Conservation (phyloP, 768 basidiomycete genomes). For the Piloderma croceum region DNA sequence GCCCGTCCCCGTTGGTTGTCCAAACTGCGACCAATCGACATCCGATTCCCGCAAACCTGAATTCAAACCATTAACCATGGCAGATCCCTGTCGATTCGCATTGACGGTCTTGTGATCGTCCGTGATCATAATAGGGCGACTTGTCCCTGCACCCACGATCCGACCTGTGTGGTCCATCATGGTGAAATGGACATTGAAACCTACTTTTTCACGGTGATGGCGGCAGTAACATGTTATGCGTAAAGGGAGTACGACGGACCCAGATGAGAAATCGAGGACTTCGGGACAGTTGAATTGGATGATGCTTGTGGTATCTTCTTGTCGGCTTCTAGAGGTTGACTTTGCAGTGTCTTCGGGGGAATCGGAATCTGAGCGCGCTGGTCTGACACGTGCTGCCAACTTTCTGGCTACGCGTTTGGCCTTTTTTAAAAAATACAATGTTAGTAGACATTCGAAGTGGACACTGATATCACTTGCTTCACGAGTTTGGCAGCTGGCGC, state of each 20-base stretch:
- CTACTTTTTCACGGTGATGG: constrained; percentile 95
- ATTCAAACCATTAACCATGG: constrained; percentile 28
- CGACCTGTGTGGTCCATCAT: constrained; percentile 77
- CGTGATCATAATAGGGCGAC: constrained; percentile 95
- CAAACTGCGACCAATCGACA: constrained; percentile 47
- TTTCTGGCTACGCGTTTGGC: constrained; percentile 89
- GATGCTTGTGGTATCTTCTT: constrained; percentile 75
- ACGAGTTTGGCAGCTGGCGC: constrained; percentile 82
- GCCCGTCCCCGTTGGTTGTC: constrained; percentile 19
- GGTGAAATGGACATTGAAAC: constrained; percentile 86
- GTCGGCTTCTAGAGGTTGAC: constrained; percentile 39
- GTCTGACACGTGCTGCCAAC: constrained; percentile 76
- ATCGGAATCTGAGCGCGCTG: constrained; percentile 71
- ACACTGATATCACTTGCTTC: constrained; percentile 47
- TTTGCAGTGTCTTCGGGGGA: constrained; percentile 46
- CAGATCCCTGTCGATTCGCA: constrained; percentile 22
- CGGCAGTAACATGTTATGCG: constrained; percentile 98
- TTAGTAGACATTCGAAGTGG: constrained; percentile 1
- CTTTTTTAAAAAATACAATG: constrained; percentile 30
- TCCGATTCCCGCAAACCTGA: constrained; percentile 33
- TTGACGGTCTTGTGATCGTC: constrained; percentile 92
- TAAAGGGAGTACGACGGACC: constrained; percentile 84
- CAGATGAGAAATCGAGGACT: constrained; percentile 80
- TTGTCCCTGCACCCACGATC: constrained; percentile 73
- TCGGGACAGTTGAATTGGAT: constrained; percentile 95